Conservation (phyloP, 345 rosid species). For the Garcia nutans region DNA sequence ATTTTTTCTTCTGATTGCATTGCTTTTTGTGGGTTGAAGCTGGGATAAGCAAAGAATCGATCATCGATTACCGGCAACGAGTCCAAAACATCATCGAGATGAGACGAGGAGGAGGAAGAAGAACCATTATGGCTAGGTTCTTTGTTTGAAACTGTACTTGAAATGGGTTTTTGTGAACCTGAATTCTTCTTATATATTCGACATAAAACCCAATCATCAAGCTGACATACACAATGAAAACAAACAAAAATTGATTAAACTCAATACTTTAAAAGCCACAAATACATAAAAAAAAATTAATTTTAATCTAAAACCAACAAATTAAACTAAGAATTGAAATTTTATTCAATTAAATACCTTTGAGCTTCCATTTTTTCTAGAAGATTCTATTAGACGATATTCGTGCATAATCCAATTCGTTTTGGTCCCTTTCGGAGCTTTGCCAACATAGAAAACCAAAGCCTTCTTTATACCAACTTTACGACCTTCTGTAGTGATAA, state of each 20-base stretch:
- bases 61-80: slow-evolving; percentile 64
- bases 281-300: neutral
- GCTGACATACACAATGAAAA: slow-evolving; percentile 31
- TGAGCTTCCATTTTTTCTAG: slow-evolving; percentile 62
- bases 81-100: slow-evolving; percentile 73
- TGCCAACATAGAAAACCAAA: slow-evolving; percentile 86
- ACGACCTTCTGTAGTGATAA: slow-evolving; percentile 65
- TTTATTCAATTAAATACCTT: slow-evolving; percentile 38
- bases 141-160: slow-evolving; percentile 41
- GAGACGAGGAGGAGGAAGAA: slow-evolving; percentile 67
- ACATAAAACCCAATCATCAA: slow-evolving; percentile 96
- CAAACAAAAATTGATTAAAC: neutral
- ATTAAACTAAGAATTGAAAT: neutral
- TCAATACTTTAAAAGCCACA: neutral
- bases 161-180: slow-evolving; percentile 49
- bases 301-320: neutral
- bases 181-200: slow-evolving; percentile 85
- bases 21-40: slow-evolving; percentile 47
- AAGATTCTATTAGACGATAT: slow-evolving; percentile 67
- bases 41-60: slow-evolving; percentile 45
- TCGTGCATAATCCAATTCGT: slow-evolving; percentile 99
- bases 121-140: slow-evolving; percentile 65
- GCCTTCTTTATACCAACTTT: slow-evolving; percentile 94
- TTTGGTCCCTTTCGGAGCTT: slow-evolving; percentile 89
- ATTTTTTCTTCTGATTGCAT: slow-evolving; percentile 47